Conservation (phyloP, 352 stramenopile species). For the Elongisporangium undulatum region DNA sequence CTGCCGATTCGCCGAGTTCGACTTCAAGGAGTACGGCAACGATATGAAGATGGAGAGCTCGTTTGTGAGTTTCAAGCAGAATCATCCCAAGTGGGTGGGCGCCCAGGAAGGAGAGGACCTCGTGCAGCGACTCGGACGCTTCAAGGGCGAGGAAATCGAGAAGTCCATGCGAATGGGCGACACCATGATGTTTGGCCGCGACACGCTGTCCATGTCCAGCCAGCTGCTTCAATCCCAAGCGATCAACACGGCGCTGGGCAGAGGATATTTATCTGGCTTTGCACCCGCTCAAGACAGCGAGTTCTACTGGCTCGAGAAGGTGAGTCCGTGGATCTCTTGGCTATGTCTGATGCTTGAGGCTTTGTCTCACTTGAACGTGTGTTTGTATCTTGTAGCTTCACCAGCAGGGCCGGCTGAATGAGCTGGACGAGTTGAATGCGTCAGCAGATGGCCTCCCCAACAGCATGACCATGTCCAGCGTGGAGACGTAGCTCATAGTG, state of each 20-base stretch:
- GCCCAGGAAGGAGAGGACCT: constrained; percentile 68
- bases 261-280: constrained; percentile 32
- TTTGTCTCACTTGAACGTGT: constrained; percentile 7
- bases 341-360: not conserved
- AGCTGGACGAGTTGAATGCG: constrained; percentile 26
- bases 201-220: constrained; percentile 72
- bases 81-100: constrained; percentile 83
- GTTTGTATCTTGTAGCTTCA: constrained; percentile 37
- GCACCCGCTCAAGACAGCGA: constrained; percentile 69
- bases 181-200: constrained; percentile 69
- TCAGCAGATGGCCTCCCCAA: constrained; percentile 26
- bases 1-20: constrained; percentile 94
- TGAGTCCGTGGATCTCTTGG: constrained; percentile 14
- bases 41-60: constrained; percentile 96
- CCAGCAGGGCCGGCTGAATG: constrained; percentile 45
- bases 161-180: constrained; percentile 84
- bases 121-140: constrained; percentile 55
- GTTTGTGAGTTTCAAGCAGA: constrained; percentile 96
- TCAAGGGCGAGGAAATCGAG: constrained; percentile 84
- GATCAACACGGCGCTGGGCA: constrained; percentile 71
- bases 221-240: constrained; percentile 86
- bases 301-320: constrained; percentile 89
- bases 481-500: constrained; percentile 7
- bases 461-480: constrained; percentile 49
- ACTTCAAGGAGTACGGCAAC: constrained; percentile 95